Evolutionary conservation across 441 rosid genomes (phyloP).

Genomic region (Corymbia calophylla): DNA sequence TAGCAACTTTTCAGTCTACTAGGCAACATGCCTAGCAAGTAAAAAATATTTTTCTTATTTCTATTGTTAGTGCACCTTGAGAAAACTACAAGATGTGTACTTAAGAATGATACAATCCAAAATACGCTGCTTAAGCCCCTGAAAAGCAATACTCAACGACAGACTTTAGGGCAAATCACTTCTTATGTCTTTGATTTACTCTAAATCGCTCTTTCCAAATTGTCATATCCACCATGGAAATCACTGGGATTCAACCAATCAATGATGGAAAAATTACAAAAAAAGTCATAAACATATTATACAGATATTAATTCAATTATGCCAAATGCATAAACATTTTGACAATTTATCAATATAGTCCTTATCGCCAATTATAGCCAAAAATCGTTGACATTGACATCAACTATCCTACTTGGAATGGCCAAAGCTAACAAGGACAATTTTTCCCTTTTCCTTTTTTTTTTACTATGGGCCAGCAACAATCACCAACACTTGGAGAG

Average conservation of each 20-base stretch:
- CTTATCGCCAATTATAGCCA: neutral
- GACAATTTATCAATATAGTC: neutral
- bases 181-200: neutral
- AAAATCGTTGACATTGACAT: fast-evolving
- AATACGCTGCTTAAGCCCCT: neutral
- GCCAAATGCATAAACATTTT: neutral
- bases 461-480: fast-evolving
- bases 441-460: fast-evolving
- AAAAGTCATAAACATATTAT: neutral
- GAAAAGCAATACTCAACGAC: neutral
- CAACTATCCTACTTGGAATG: fast-evolving
- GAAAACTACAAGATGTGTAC: neutral
- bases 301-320: fast-evolving
- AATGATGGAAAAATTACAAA: neutral
- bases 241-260: neutral
- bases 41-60: neutral
- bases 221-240: neutral
- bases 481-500: neutral
- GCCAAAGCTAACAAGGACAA: fast-evolving
- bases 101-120: neutral
- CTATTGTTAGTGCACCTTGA: neutral
- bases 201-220: neutral
- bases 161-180: neutral
- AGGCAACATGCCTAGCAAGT: too few species aligned
- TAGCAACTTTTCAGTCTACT: neutral